Evolutionary conservation across 768 basidiomycete species (phyloP).

Genomic region (Mycena pura): DNA sequence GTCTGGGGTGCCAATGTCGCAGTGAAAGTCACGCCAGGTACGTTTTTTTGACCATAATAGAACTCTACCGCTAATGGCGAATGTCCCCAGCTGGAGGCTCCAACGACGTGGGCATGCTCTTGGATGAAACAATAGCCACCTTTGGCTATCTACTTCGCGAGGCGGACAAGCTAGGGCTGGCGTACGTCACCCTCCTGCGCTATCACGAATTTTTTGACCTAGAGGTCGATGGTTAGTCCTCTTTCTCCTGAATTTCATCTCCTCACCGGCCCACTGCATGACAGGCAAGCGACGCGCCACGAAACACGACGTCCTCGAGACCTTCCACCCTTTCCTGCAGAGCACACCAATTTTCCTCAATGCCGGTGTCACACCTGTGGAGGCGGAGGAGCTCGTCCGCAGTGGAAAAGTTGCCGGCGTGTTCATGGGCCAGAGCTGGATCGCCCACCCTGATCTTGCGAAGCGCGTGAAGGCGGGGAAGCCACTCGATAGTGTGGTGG

Average conservation of each 20-base stretch:
- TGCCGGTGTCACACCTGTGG: constrained; percentile 30
- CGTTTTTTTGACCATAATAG: not conserved
- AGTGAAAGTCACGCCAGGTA: constrained; percentile 20
- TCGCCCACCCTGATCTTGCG: constrained; percentile 36
- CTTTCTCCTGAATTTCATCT: not conserved
- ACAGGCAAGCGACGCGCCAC: constrained; percentile 28
- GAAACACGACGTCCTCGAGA: constrained; percentile 34
- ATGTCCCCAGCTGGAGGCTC: constrained; percentile 39
- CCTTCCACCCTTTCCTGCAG: constrained; percentile 30
- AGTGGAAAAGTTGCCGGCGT: constrained; percentile 32
- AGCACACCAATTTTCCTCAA: constrained; percentile 34
- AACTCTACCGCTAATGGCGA: constrained; percentile 27
- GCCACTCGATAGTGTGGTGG: constrained; percentile 29
- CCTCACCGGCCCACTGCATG: too few relatives aligned
- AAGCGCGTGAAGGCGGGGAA: constrained; percentile 31
- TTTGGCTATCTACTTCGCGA: constrained; percentile 34
- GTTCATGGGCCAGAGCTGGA: constrained; percentile 33
- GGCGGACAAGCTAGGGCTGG: constrained; percentile 31
- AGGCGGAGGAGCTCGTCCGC: constrained; percentile 32
- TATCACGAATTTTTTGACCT: constrained; percentile 28
- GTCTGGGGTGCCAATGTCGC: constrained; percentile 44
- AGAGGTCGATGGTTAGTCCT: constrained; percentile 33
- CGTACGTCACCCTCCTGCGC: constrained; percentile 32
- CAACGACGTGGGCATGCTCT: constrained; percentile 38
- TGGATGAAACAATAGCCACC: constrained; percentile 36